Evolutionary conservation across 352 stramenopile species (phyloP).

Genomic region (Thalassiosira mediterranea): DNA sequence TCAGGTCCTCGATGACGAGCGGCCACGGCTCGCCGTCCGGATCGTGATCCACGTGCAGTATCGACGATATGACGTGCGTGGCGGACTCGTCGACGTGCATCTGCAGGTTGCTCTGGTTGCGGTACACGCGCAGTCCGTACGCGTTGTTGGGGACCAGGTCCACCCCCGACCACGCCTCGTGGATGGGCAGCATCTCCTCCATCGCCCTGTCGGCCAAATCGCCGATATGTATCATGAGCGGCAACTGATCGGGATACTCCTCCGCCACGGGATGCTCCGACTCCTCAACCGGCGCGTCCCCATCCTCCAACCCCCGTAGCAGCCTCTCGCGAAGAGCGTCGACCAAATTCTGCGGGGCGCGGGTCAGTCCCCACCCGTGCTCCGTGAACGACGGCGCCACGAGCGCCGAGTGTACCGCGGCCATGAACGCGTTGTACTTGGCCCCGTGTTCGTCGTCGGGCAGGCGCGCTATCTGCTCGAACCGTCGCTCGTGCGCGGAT

Average conservation of each 20-base stretch:
- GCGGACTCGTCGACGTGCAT: slow-evolving; percentile 73
- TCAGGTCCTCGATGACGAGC: slow-evolving; percentile 81
- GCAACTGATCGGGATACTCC: slow-evolving; percentile 16
- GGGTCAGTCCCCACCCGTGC: slow-evolving; percentile 68
- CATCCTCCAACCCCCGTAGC: slow-evolving; percentile 13
- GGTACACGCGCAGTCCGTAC: slow-evolving; percentile 77
- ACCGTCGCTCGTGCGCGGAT: slow-evolving; percentile 45
- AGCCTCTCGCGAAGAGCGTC: slow-evolving; percentile 51
- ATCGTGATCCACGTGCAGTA: slow-evolving; percentile 73
- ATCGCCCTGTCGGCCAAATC: slow-evolving; percentile 34
- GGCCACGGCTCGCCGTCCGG: slow-evolving; percentile 72
- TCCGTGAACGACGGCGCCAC: slow-evolving; percentile 61
- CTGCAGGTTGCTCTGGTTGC: slow-evolving; percentile 53
- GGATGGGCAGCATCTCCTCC: slow-evolving; percentile 57
- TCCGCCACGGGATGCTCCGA: background rate
- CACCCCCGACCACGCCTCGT: slow-evolving; percentile 64
- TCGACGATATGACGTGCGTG: slow-evolving; percentile 73
- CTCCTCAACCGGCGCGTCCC: slow-evolving; percentile 8
- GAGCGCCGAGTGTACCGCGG: slow-evolving; percentile 19
- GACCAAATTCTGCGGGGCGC: slow-evolving; percentile 58
- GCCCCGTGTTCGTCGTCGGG: slow-evolving; percentile 23
- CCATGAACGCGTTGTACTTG: slow-evolving; percentile 57
- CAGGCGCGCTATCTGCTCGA: slow-evolving; percentile 61
- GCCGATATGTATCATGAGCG: slow-evolving; percentile 23
- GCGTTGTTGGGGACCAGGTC: slow-evolving; percentile 56